A percentile compares a stretch with the other conserved stretches of the same genome.
Evolutionary conservation across 2,329 filamentous ascomycete genomes (phyloP).

Genomic region (Thielaviopsis punctulata): DNA sequence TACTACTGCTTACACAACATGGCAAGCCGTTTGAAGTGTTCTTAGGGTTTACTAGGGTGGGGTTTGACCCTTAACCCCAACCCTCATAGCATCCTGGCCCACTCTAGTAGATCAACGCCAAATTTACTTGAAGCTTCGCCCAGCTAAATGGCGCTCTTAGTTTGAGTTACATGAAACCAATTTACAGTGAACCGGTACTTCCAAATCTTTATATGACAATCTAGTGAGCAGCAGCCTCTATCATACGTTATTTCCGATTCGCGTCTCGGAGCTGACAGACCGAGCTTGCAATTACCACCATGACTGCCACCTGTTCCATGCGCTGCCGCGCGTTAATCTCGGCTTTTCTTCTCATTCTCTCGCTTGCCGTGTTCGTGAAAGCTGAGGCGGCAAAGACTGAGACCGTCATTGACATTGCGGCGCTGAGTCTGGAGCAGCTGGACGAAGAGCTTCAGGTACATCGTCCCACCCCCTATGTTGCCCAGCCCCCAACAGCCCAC

Average conservation of each 20-base stretch:
- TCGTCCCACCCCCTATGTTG: background rate
- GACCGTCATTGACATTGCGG: constrained; percentile 15
- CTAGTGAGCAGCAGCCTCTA: too few relatives aligned
- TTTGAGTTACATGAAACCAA: too few relatives aligned
- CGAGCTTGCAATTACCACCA: background rate
- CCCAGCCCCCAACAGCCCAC: background rate
- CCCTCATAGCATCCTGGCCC: too few relatives aligned
- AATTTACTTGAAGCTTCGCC: too few relatives aligned
- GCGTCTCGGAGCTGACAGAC: background rate
- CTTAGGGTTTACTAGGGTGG: too few relatives aligned
- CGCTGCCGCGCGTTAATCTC: background rate
- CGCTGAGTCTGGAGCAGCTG: constrained; percentile 45
- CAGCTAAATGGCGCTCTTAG: too few relatives aligned
- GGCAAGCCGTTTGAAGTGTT: too few relatives aligned
- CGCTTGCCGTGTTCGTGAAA: background rate
- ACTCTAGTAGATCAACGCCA: too few relatives aligned
- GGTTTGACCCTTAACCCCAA: too few relatives aligned
- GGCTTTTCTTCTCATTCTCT: background rate
- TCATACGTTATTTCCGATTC: background rate
- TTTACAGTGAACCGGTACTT: too few relatives aligned
- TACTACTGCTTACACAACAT: too few relatives aligned
- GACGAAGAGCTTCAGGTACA: constrained; percentile 55
- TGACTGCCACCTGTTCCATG: background rate
- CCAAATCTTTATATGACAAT: too few relatives aligned
- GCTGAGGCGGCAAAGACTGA: constrained; percentile 5